A percentile compares a stretch with the other conserved stretches of the same genome.
Conservation (phyloP, 1,139 yeast genomes). For the Debaryomycetaceae sp. region DNA sequence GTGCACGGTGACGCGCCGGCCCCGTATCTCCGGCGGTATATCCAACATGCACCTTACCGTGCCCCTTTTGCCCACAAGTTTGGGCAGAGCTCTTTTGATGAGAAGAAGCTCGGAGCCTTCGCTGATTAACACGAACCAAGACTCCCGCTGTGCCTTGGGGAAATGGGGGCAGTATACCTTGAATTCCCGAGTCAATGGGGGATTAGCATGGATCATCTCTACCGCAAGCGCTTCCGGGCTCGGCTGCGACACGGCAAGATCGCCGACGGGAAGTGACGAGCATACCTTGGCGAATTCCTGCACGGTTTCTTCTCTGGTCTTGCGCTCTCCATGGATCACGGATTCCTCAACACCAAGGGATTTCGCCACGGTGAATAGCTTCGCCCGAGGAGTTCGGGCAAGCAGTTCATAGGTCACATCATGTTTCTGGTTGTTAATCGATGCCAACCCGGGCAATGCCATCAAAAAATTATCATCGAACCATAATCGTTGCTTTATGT, state of each 20-base stretch:
- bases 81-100: constrained; percentile 61
- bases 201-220: constrained; percentile 41
- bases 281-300: constrained; percentile 33
- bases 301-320: constrained; percentile 9
- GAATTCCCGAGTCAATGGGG: constrained; percentile 46
- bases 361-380: constrained; percentile 21
- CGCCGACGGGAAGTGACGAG: constrained; percentile 40
- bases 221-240: constrained; percentile 27
- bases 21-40: constrained; percentile 39
- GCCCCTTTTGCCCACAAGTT: constrained; percentile 32
- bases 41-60: constrained; percentile 31
- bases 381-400: constrained; percentile 14
- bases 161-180: constrained; percentile 68
- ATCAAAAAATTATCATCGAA: constrained; percentile 64
- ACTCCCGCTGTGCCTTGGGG: constrained; percentile 86
- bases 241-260: constrained; percentile 21
- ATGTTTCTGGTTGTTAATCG: constrained; percentile 7
- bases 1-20: constrained; percentile 32
- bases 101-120: constrained; percentile 42
- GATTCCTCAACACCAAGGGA: constrained; percentile 18
- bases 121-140: constrained; percentile 76
- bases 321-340: constrained; percentile 1
- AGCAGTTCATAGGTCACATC: constrained; percentile 7
- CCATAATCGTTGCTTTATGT: constrained; percentile 86
- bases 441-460: constrained; percentile 59